Conservation (phyloP, 2,329 filamentous ascomycete genomes). For the Cladophialophora immunda region DNA sequence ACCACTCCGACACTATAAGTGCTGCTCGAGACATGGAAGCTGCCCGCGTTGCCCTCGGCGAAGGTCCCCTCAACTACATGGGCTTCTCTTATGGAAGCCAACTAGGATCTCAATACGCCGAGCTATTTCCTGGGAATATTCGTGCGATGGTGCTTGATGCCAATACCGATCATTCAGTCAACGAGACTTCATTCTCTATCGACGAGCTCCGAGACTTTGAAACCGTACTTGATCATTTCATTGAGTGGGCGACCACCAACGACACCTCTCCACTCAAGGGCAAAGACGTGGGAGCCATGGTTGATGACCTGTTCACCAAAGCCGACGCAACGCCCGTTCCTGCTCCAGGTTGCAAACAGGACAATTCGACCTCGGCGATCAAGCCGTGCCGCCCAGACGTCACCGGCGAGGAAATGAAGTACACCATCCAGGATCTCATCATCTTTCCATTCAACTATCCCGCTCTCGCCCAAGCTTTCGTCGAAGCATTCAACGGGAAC, state of each 20-base stretch:
- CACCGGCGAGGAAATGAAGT: no score
- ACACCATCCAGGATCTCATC: not conserved
- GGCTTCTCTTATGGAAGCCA: constrained; percentile 1
- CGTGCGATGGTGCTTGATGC: not conserved
- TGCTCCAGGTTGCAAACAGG: not conserved
- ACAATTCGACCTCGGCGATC: no score
- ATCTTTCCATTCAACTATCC: not conserved
- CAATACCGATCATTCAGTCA: not conserved
- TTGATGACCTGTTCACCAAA: not conserved
- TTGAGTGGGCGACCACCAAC: not conserved
- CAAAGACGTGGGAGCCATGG: not conserved
- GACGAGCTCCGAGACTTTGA: not conserved
- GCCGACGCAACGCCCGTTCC: not conserved
- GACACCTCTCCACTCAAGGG: not conserved
- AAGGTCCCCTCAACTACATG: not conserved
- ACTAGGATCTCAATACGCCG: not conserved
- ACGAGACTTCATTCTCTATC: not conserved
- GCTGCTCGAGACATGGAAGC: not conserved
- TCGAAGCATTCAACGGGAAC: not conserved
- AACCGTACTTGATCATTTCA: not conserved
- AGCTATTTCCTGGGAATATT: not conserved
- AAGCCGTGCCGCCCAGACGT: not conserved
- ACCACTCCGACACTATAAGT: not conserved
- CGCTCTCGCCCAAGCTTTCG: not conserved
- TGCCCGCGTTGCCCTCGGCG: not conserved